Evolutionary conservation across 2,329 filamentous ascomycete species (phyloP), one percentile per base, ranked within the genome.

Genomic region (Anthostomella pinea): DNA sequence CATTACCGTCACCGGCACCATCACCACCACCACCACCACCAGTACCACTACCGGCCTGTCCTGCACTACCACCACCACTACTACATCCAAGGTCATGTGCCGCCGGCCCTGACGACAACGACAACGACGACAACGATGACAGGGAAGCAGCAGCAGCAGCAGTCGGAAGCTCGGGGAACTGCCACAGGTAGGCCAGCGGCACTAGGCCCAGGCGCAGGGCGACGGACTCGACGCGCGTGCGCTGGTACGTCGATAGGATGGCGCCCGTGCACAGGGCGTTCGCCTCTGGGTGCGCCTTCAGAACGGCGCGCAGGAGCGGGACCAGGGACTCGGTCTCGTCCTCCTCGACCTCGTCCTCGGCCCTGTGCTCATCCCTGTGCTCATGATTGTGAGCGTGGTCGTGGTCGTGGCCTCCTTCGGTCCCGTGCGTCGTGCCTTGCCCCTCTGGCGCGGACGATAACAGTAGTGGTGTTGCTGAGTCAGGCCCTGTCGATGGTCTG

Each of bases 171-270:
- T 75, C 65, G 2, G 89, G 87, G 64, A 86, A 96, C 67, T 95
- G 87, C 93, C 93, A 98, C 31, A 98, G 69, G 65, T 84, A 97
- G 6, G 89, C 85, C 18, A 98, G 70, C 10, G 93, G 87, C 1
- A 76, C 75, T 9, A 98, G 75, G 3, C 85, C 85, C n/a, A 97
- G 72, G 11, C 93, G 76, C n/a, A 82, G 58, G 8, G 90, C 90
- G 8, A 97, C 83, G 39, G 87, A 91, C 66, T 98, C 93, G 32
- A 98, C 85, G n/a, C 93, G 76, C 1, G 91, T 97, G 38, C 93
- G 83, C 66, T 98, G 93, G 64, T 98, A 98, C 3, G 89, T 95
- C 8, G 88, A 95, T 23, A 97, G 67, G 43, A 98, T 95, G 14
- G 93, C 93, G 35, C 93, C 93, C 0, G 90, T 88, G 50, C 83